Evolutionary conservation across 2,329 filamentous ascomycete species (phyloP).

Genomic region (Nothomitra cinnamomea): DNA sequence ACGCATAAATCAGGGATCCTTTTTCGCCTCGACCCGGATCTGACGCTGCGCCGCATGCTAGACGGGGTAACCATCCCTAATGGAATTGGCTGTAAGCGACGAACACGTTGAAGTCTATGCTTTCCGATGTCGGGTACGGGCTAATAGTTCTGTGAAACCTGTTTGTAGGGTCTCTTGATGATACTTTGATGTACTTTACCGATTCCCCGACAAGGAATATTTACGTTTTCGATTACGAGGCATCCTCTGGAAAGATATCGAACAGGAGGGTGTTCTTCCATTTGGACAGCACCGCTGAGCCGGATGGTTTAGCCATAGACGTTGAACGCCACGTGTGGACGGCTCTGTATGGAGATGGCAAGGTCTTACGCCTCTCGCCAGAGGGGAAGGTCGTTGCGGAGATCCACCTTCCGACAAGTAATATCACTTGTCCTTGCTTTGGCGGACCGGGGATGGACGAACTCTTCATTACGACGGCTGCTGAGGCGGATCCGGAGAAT

Average conservation of each 20-base stretch:
- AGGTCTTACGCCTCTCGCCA: conserved; percentile 57
- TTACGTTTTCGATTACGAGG: conserved; percentile 57
- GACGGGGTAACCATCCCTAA: conserved; percentile 63
- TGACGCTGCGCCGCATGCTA: conserved; percentile 41
- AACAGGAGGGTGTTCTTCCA: conserved; percentile 59
- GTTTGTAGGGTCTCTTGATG: conserved; percentile 38
- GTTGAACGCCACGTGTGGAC: conserved; percentile 77
- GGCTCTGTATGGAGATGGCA: conserved; percentile 62
- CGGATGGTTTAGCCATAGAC: conserved; percentile 77
- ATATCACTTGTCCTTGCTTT: conserved; percentile 69
- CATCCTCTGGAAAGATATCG: conserved; percentile 42
- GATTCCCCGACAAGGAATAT: conserved; percentile 58
- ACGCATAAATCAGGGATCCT: conserved; percentile 41
- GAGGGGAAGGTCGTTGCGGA: conserved; percentile 55
- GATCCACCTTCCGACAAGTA: conserved; percentile 57
- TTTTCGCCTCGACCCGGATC: conserved; percentile 50
- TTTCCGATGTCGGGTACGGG: not conserved
- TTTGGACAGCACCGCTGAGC: conserved; percentile 45
- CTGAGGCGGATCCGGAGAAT: conserved; percentile 46
- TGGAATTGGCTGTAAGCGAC: conserved; percentile 46
- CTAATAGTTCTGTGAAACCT: not conserved
- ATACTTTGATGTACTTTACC: conserved; percentile 65
- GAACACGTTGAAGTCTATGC: not conserved
- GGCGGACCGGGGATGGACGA: conserved; percentile 37
- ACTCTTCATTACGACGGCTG: conserved; percentile 67